Base-by-base conservation (phyloP, 495 filamentous ascomycete genomes). In the Tuber melanosporum region DNA sequence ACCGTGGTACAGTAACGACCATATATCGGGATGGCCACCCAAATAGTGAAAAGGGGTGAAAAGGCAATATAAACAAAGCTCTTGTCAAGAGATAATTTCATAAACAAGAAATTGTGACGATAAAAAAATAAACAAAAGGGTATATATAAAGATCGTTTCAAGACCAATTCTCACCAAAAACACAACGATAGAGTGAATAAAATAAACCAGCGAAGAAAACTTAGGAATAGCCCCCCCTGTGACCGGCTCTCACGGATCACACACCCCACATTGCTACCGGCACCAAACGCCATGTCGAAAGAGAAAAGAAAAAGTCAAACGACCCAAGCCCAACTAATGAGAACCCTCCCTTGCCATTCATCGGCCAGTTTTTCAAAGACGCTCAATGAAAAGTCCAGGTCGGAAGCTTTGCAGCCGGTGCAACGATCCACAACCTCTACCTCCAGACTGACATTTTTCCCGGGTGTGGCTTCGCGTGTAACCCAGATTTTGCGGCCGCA, bases 391-490 rank as follows among this genome's bases (percentile, higher is more conserved):
- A 93, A 86, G 85, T 94, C 92, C 17, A 95, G 74, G 85, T 94
- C 92, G 7, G 85, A 85, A 20, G 87, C 85, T 57, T 84, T 77
- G 81, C 93, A 94, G 0, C 89, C 91, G 20, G 81, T 87, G 85
- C 93, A 95, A 46, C 92, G 85, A 86, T 95, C 93, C 20, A 93
- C 91, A 0, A 96, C 90, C 62, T 83, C 90, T 7, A 94, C 88
- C 82, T 91, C 90, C 0, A 92, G 86, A 52, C 87, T 89, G 19
- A 81, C 80, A 46, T 84, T 79, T 32, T 81, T 83, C 10, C 80
- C 83, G 3, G 26, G 57, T 6, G 76, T 77, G 39, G 82, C 82
- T n/a, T 86, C 87, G 43, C 90, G 83, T 69, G 83, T 85, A 9
- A 91, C 85, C 71, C 90, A 84, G 8, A 96, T 85, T 81, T 86